Evolutionary conservation across 495 filamentous ascomycete genomes (phyloP), one percentile per base, ranked within the genome.

Genomic region (Lichenothelia convexa): DNA sequence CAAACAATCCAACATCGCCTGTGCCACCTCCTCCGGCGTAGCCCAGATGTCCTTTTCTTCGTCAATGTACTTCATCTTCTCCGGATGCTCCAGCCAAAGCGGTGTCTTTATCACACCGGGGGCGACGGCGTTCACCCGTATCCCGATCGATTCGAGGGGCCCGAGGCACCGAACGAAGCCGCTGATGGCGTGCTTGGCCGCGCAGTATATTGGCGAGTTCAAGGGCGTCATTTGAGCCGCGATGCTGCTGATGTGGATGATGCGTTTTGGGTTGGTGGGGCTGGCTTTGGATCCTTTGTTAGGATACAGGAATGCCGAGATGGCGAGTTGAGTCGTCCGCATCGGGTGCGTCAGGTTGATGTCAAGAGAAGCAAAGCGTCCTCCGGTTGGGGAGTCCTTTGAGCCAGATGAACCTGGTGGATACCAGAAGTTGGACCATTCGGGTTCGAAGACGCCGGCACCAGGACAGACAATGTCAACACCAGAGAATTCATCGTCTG

Each of bases 321-420:
- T 67, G 12, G 72, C 75, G 8, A 79, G 55, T 45, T 79, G 75
- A 8, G 71, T 74, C 5, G 62, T 59, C 35, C 73, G 72, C 49
- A 80, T 78, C 0, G 75, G 75, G 49, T 79, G 75, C 4, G 70
- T 76, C 41, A 79, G 33, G 50, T 78, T 78, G 57, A 80, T 73
- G 48, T 78, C 73, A 23, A 80, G 23, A 39, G 57, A 41, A 15
- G 64, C 64, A 45, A 78, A 80, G 37, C 61, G 57, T n/a, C n/a
- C n/a, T 13, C 36, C 32, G 7, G 24, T 36, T 4, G 41, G 8
- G 2, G 55, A 30, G 44, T 77, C 73, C 36, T 59, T 64, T 30
- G 69, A 71, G 8, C 48, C 43, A 0, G 58, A 30, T 0, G 54
- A 49, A 30, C 65, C 66, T 5, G 75, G 75, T 4, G 73, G 73